Conservation (phyloP, 1,284 basidiomycete species). For the Thelephora terrestris region DNA sequence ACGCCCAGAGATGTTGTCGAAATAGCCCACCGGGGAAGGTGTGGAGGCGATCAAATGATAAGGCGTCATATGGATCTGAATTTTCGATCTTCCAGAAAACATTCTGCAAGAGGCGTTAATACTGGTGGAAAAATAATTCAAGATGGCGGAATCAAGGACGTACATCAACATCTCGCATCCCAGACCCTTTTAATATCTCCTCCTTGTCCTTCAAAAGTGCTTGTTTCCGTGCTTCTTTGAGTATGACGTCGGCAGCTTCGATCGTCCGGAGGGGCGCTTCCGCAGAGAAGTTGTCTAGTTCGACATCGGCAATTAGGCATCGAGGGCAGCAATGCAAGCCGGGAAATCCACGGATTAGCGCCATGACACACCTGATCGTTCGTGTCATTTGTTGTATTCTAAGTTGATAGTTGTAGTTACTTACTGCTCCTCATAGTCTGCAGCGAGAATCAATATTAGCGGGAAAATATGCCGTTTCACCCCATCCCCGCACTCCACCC, state of each 20-base stretch:
- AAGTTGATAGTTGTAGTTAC: neutral
- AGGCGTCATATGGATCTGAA: slow-evolving; percentile 21
- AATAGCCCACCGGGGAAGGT: slow-evolving; percentile 24
- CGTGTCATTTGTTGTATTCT: neutral
- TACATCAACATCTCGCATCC: slow-evolving; percentile 24
- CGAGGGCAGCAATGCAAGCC: slow-evolving; percentile 11
- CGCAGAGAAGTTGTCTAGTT: slow-evolving; percentile 1
- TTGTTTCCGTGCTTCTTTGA: neutral
- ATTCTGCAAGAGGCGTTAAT: slow-evolving; percentile 21
- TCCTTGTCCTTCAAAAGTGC: slow-evolving; percentile 1
- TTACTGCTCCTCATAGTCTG: slow-evolving; percentile 23
- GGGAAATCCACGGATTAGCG: slow-evolving; percentile 10
- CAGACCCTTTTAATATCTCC: slow-evolving; percentile 15
- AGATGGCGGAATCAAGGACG: slow-evolving; percentile 6
- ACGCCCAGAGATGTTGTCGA: slow-evolving; percentile 20
- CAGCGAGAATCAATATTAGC: slow-evolving; percentile 19
- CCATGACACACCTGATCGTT: slow-evolving; percentile 9
- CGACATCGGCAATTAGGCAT: slow-evolving; percentile 10
- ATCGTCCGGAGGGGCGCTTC: neutral
- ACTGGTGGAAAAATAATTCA: slow-evolving; percentile 1
- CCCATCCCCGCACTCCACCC: slow-evolving; percentile 14
- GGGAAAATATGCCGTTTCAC: slow-evolving; percentile 15
- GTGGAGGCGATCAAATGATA: slow-evolving; percentile 30
- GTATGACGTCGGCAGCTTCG: neutral
- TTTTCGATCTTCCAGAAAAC: slow-evolving; percentile 22